A percentile compares a stretch with the other conserved stretches of the same genome.
Conservation (phyloP, 2,329 filamentous ascomycete genomes). For the Harringtonia aguacate region DNA sequence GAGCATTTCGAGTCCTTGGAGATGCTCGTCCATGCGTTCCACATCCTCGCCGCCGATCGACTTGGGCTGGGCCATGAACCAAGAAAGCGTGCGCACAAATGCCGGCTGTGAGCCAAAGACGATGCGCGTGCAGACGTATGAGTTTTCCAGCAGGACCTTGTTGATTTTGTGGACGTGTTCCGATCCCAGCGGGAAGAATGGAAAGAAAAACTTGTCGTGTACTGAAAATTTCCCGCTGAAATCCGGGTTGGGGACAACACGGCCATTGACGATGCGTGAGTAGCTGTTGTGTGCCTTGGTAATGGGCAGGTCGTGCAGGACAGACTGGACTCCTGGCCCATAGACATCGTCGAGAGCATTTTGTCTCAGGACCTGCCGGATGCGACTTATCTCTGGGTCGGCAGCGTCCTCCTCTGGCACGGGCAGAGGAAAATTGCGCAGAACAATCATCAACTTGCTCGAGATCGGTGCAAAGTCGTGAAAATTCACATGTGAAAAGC, state of each 20-base stretch:
- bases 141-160: slow-evolving; percentile 18
- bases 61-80: slow-evolving; percentile 15
- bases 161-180: slow-evolving; percentile 21
- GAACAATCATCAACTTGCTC: slow-evolving; percentile 17
- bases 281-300: slow-evolving; percentile 18
- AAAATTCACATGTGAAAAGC: slow-evolving; percentile 8
- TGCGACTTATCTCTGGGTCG: slow-evolving; percentile 2
- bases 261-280: slow-evolving; percentile 13
- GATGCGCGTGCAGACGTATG: slow-evolving; percentile 12
- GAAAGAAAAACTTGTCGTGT: slow-evolving; percentile 17
- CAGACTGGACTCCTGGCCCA: slow-evolving; percentile 7
- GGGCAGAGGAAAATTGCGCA: slow-evolving; percentile 13
- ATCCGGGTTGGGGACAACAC: slow-evolving; percentile 9
- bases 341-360: slow-evolving; percentile 4
- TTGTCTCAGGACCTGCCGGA: neutral
- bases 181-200: slow-evolving; percentile 16
- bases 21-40: slow-evolving; percentile 1
- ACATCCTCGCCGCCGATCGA: slow-evolving; percentile 7
- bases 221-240: slow-evolving; percentile 7
- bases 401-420: slow-evolving; percentile 14
- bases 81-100: slow-evolving; percentile 15
- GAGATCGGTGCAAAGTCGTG: slow-evolving; percentile 17
- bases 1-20: no score
- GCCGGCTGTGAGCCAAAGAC: slow-evolving; percentile 15
- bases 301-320: slow-evolving; percentile 18